Conservation (phyloP, 2,329 filamentous ascomycete species). For the Biscogniauxia marginata region DNA sequence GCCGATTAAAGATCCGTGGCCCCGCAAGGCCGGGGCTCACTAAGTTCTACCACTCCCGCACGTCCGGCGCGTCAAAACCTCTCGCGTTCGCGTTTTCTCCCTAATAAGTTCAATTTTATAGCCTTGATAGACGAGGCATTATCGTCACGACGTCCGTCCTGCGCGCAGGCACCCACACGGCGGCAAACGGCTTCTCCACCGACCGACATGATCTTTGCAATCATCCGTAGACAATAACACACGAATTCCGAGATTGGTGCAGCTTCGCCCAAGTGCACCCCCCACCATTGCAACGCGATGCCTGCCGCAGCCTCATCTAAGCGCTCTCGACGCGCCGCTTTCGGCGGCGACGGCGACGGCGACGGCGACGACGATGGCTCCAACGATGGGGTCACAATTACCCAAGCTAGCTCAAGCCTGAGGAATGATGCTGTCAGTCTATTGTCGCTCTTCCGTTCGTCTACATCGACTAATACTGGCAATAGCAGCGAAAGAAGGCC, state of each 20-base stretch:
- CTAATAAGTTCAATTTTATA: neutral
- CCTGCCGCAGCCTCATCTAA: constrained; percentile 35
- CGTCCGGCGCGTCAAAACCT: neutral
- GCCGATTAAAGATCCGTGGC: neutral
- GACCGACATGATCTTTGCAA: neutral
- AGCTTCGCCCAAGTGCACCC: neutral
- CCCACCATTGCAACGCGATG: constrained; percentile 19
- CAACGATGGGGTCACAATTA: constrained; percentile 36
- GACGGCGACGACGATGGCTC: constrained; percentile 32
- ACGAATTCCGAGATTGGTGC: neutral
- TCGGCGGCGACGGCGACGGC: constrained; percentile 33
- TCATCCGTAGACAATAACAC: neutral
- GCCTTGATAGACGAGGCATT: neutral
- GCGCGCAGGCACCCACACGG: neutral
- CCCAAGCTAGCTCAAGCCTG: constrained; percentile 42
- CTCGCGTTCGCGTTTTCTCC: neutral
- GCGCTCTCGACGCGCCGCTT: constrained; percentile 39
- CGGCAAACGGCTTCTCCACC: neutral
- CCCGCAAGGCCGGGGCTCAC: too few relatives aligned
- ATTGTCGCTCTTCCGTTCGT: neutral
- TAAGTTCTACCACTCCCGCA: neutral
- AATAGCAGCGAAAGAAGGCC: constrained; percentile 38
- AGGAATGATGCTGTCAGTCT: constrained; percentile 39
- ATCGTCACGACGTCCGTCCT: neutral
- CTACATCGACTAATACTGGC: constrained; percentile 7